Base-by-base conservation (phyloP, 345 rosid genomes). In the Mallotus nudiflorus region DNA sequence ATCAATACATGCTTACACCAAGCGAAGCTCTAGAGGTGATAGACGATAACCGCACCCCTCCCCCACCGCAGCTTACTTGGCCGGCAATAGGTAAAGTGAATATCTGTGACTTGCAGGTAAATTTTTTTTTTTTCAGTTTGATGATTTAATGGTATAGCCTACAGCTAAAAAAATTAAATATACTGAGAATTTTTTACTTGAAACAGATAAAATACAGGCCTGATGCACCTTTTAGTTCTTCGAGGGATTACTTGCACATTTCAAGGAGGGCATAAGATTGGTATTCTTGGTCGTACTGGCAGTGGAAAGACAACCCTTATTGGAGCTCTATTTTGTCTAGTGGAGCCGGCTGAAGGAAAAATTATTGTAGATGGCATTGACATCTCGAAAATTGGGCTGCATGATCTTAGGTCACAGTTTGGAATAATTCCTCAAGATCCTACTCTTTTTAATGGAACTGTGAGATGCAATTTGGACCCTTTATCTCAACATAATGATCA, bases 401-500 rank as follows among this genome's bases (percentile, higher is more conserved):
- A 89, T 48, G 99, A 92, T 79, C 75, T 95, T 49, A 82, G 99
- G 69, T 86, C 97, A 45, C 80, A 91, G n/a, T 85, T 92, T 55
- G 99, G 96, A 67, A 88, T 95, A 52, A 92, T 95, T 70, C 99
- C 97, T 72, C 97, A 90, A 50, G 99, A 95, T 67, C 97, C 99
- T 59, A 92, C 98, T 52, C 86, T 92, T 28, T 95, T 92, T 76
- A 90, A 85, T 39, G 99, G 97, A 69, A 92, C 93, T 27, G 99
- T 95, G 69, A 87, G 97, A 80, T 90, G 80, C 81, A 95, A 95
- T 62, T 69, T 95, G 81, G 97, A 95, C 70, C 99, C 99, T 45
- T 73, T 88, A 46, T 80, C 81, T 72, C 88, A 86, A 22, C 92
- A 89, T 68, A 70, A 86, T 1, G 97, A 95, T 78, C 83, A 81